Evolutionary conservation across 495 filamentous ascomycete species (phyloP), one percentile per base, ranked within the genome.

Genomic region (Penicillium angulare): DNA sequence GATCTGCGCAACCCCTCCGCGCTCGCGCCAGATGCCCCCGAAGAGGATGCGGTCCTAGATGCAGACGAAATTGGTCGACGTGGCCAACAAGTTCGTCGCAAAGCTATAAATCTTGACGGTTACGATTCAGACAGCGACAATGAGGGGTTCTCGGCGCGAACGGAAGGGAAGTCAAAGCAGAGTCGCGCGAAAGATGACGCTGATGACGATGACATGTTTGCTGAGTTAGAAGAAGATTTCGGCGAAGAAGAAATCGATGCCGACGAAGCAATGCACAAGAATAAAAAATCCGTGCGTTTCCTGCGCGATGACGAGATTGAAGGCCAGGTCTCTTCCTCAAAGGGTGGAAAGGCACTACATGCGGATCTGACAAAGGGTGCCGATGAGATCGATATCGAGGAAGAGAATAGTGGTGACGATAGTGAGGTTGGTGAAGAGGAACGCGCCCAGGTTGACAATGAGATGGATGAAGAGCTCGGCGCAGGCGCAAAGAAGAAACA

Each of bases 61-160:
- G 89, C 90, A 10, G 93, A 97, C 59, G 91, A 96, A 43, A 95
- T 97, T 52, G 92, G 92, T 31, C 84, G 83, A n/a, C 77, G 85
- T 13, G 87, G 84, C 0, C 77, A 83, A 31, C 83, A 86, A 36
- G 85, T 87, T 0, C 95, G 96, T 60, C 90, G 93, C 48, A 88
- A 89, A 57, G 93, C 91, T 2, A 84, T 98, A 26, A 96, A 97
- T 53, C 83, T 98, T 23, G 93, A 97, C 60, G 93, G 95, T 3
- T 97, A 97, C 71, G 92, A 97, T 46, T 92, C 86, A 0, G 93
- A 99, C 67, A 93, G 88, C 24, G 92, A 92, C 7, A 91, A 91
- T 47, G 93, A 97, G 55, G 90, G 87, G 17, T 95, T 95, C 66
- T 79, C 90, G 50, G 85, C 77, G 31, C 76, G 86, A 23, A 83